Evolutionary conservation across 371 early-diverging fungal genomes (phyloP).

Genomic region (Zopfochytrium polystomum): DNA sequence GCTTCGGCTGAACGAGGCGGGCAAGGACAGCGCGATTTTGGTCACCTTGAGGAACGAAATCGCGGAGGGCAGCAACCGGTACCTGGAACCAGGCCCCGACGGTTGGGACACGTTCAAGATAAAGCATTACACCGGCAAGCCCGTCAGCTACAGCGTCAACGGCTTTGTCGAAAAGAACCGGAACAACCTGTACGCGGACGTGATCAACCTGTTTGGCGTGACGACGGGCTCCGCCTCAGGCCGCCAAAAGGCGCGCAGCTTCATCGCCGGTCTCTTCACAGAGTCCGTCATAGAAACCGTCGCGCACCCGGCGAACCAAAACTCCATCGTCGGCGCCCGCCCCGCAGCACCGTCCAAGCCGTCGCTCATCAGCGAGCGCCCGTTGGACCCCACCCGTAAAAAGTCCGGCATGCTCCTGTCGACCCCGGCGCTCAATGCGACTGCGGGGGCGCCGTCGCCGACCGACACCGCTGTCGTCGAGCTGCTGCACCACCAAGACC

Average conservation of each 20-base stretch:
- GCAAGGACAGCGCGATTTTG: slow-evolving; percentile 19
- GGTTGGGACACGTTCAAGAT: slow-evolving; percentile 29
- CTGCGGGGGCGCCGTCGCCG: not conserved
- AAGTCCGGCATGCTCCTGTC: slow-evolving; percentile 21
- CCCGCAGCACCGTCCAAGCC: slow-evolving; percentile 27
- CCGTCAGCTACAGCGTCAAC: slow-evolving; percentile 66
- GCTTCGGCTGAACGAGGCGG: slow-evolving; percentile 13
- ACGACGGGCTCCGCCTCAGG: slow-evolving; percentile 22
- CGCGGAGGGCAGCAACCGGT: slow-evolving; percentile 9
- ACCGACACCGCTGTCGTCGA: not conserved
- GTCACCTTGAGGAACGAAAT: slow-evolving; percentile 15
- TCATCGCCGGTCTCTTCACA: slow-evolving; percentile 31
- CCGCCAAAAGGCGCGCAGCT: slow-evolving; percentile 24
- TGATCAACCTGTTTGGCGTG: slow-evolving; percentile 50
- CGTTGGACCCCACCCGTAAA: slow-evolving; percentile 3
- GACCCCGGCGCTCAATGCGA: slow-evolving; percentile 9
- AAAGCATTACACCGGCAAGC: slow-evolving; percentile 32
- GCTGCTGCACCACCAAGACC: not conserved
- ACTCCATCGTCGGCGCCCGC: slow-evolving; percentile 22
- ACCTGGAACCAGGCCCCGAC: slow-evolving; percentile 21
- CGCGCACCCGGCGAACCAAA: slow-evolving; percentile 41
- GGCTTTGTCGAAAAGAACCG: slow-evolving; percentile 72
- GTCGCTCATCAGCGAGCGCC: slow-evolving; percentile 9
- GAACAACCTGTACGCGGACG: slow-evolving; percentile 68
- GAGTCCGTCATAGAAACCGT: slow-evolving; percentile 24